Evolutionary conservation across 202 grass and related monocot species (phyloP), one percentile per base, ranked within the genome.

Genomic region (Schoenoplectus triqueter): DNA sequence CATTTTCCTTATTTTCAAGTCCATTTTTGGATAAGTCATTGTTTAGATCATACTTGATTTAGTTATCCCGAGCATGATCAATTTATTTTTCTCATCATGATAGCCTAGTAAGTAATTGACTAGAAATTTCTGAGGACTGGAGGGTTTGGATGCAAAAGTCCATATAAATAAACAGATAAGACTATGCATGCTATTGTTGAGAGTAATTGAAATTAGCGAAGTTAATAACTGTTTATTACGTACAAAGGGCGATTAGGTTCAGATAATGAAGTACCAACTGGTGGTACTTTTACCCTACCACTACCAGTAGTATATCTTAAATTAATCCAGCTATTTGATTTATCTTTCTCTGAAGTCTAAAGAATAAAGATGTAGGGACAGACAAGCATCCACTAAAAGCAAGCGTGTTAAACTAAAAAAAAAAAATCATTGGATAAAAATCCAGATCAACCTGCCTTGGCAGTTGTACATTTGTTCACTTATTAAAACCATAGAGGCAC

Each of bases 231-330:
- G 46, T 21, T 19, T 59, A 42, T 79, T 79, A 8, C 55, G 31
- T 31, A 31, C 31, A 31, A 60, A 57, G 7, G 52, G 21, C 3
- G 69, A 73, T 46, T 73, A 81, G 79, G 79, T 66, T 82, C 19
- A 82, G 13, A 41, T 82, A 39, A 66, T 82, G 79, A 49, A 82
- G 79, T 82, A 66, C 79, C 63, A 82, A 51, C 79, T 82, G 79
- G 60, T 66, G 60, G 79, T 82, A 82, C 79, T 82, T 82, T 8
- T 82, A 66, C 51, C 73, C 56, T 51, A 49, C 79, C 7, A 15
- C 19, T 49, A 10, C 56, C 2, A 48, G 44, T 18, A n/a, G 1
- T 48, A 39, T 55, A 54, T 17, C 10, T n/a, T 80, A 64, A 59
- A 59, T 0, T 62, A 80, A 79, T 60, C 15, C 11, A 7, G 21